Conservation (phyloP, 805 yeast genomes). For the Millerozyma miso region DNA sequence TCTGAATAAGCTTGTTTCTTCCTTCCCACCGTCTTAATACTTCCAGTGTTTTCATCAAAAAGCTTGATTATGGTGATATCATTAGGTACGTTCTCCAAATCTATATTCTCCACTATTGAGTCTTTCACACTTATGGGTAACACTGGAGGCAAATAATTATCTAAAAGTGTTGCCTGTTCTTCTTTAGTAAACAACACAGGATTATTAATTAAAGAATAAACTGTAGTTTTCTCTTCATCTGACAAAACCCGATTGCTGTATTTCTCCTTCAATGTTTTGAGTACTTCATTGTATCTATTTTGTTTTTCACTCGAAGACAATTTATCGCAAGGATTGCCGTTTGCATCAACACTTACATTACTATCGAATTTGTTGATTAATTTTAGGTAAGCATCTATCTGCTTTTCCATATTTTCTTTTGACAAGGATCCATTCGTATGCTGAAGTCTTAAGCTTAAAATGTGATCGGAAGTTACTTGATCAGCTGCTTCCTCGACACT, state of each 20-base stretch:
- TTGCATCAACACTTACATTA: constrained; percentile 45
- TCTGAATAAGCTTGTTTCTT: constrained; percentile 42
- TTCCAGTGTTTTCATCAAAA: constrained; percentile 56
- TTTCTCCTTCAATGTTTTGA: constrained; percentile 14
- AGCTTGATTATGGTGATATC: constrained; percentile 48
- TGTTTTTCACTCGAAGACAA: constrained; percentile 26
- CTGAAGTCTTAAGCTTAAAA: constrained; percentile 41
- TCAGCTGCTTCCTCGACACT: constrained; percentile 50
- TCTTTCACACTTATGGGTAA: constrained; percentile 46
- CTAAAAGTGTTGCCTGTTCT: constrained; percentile 38
- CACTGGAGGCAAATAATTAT: constrained; percentile 52
- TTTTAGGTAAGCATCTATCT: constrained; percentile 26
- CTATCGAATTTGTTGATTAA: constrained; percentile 41
- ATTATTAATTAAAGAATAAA: constrained; percentile 40
- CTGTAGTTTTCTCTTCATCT: constrained; percentile 34
- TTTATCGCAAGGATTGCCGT: constrained; percentile 36
- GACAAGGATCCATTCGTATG: constrained; percentile 34
- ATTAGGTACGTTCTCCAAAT: constrained; percentile 44
- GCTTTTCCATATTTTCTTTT: constrained; percentile 17
- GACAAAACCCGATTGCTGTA: constrained; percentile 24
- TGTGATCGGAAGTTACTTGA: constrained; percentile 51
- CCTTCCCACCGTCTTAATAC: constrained; percentile 51
- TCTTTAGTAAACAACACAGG: constrained; percentile 35
- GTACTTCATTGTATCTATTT: constrained; percentile 17
- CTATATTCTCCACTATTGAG: constrained; percentile 31